These are phyloP conservation scores for Mycena metata DNA, from an alignment of 768 basidiomycete species.

Conservation along the genomic window DNA sequence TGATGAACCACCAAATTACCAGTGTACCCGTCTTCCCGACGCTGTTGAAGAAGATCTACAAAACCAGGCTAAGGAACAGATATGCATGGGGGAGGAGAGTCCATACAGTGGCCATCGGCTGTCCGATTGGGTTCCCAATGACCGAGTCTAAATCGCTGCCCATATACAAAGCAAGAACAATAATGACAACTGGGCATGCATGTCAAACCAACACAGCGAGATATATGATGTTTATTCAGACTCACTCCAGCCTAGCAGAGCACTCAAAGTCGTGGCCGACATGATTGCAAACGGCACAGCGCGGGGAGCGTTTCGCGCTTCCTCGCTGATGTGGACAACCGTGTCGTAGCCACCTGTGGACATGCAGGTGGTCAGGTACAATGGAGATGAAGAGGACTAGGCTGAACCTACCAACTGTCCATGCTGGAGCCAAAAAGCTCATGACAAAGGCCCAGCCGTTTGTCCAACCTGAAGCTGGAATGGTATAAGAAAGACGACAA, in stretches of 20 bases:
- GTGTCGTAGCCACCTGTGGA: constrained; percentile 60
- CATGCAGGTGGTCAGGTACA: too few species aligned
- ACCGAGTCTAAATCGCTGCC: constrained; percentile 57
- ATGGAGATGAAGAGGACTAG: not conserved
- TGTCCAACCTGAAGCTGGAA: constrained; percentile 53
- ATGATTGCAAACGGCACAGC: constrained; percentile 74
- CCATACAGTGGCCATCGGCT: constrained; percentile 56
- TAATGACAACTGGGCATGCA: too few species aligned
- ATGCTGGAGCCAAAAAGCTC: constrained; percentile 66
- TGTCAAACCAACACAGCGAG: too few species aligned
- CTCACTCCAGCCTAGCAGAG: too few species aligned
- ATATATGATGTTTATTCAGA: too few species aligned
- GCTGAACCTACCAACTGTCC: constrained; percentile 63
- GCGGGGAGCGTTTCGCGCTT: constrained; percentile 66
- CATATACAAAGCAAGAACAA: constrained; percentile 71
- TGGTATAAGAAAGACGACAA: too few species aligned
- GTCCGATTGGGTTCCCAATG: constrained; percentile 46
- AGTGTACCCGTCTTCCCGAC: constrained; percentile 64
- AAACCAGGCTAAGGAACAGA: not conserved
- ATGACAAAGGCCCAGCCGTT: constrained; percentile 65
- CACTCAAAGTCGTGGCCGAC: constrained; percentile 57
- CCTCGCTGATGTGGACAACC: constrained; percentile 47
- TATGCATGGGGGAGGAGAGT: not conserved
- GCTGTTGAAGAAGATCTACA: constrained; percentile 59
- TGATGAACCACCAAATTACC: constrained; percentile 67